Evolutionary conservation across 2,329 filamentous ascomycete genomes (phyloP), one percentile per base, ranked within the genome.

Genomic region (Gliomastix tumulicola): DNA sequence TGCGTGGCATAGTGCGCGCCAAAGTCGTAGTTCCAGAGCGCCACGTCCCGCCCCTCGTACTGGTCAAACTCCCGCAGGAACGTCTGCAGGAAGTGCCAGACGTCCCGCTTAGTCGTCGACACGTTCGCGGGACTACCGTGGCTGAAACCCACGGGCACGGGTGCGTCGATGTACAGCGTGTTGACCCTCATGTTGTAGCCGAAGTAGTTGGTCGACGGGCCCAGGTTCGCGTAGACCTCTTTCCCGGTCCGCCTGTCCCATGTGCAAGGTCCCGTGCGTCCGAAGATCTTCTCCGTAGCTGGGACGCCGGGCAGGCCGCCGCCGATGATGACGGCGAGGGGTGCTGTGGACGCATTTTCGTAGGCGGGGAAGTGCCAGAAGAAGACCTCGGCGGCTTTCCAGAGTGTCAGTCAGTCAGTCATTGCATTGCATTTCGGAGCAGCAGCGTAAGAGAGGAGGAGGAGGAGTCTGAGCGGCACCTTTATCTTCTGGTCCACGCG

Each of bases 321-420:
- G 34, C 16, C 13, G 21, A 30, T 15, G 21, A 30, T 17, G 21
- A 36, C 11, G 16, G 16, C 7, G 12, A 27, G 19, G 16, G 34
- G 34, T 3, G n/a, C 23, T 20, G 13, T 19, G 11, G 17, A 11
- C 16, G 8, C 11, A 7, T 34, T 10, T 7, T 34, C 7, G 19
- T 19, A 18, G 15, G 32, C 32, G 10, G 17, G 12, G 19, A 34
- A 34, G 32, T 9, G 16, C 32, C 32, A 34, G 32, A 34, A 34
- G 15, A 11, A 34, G 7, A 34, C n/a, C n/a, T n/a, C n/a, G n/a
- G n/a, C n/a, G n/a, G n/a, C n/a, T 25, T 25, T 25, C 9, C 9
- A 25, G 9, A n/a, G n/a, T n/a, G n/a, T n/a, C n/a, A n/a, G n/a
- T n/a, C n/a, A n/a, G n/a, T n/a, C n/a, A n/a, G n/a, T n/a, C n/a